phyloP scores from a whole-genome alignment of 1,284 basidiomycete genomes.

The Pseudozyma hubeiensis region DNA sequence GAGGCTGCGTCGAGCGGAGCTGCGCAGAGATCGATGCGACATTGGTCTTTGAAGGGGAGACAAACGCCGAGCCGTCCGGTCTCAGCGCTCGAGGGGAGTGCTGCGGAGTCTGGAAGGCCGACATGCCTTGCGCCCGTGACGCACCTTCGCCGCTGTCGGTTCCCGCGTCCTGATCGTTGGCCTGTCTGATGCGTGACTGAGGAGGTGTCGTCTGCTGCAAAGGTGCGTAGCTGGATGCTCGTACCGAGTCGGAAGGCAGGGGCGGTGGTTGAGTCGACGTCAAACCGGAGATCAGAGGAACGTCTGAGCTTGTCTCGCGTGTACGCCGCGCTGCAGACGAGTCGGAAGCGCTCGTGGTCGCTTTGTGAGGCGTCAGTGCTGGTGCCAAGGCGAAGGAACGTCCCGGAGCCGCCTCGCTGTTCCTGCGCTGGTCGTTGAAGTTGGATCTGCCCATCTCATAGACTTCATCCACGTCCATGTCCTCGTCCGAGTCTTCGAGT shows the following conservation, averaged over 20 bases:
- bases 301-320: slow-evolving; percentile 38
- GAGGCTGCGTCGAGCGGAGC: slow-evolving; percentile 1
- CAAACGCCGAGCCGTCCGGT: slow-evolving; percentile 3
- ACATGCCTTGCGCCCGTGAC: slow-evolving; percentile 28
- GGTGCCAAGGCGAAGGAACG: not conserved
- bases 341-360: slow-evolving; percentile 3
- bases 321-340: slow-evolving; percentile 10
- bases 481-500: slow-evolving; percentile 47
- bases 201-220: slow-evolving; percentile 37
- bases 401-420: slow-evolving; percentile 10
- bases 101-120: slow-evolving; percentile 43
- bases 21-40: slow-evolving; percentile 1
- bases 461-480: slow-evolving; percentile 38
- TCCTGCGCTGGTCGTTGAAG: slow-evolving; percentile 17
- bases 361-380: not conserved
- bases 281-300: slow-evolving; percentile 10
- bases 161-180: slow-evolving; percentile 39
- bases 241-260: not conserved
- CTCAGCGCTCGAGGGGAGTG: slow-evolving; percentile 33
- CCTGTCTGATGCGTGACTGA: slow-evolving; percentile 25
- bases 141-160: slow-evolving; percentile 42
- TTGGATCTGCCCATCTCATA: slow-evolving; percentile 35
- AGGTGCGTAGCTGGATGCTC: slow-evolving; percentile 1
- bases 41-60: slow-evolving; percentile 3
- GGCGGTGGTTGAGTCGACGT: not conserved